Evolutionary conservation across 805 yeast species (phyloP).

Genomic region (Brettanomyces sp.): DNA sequence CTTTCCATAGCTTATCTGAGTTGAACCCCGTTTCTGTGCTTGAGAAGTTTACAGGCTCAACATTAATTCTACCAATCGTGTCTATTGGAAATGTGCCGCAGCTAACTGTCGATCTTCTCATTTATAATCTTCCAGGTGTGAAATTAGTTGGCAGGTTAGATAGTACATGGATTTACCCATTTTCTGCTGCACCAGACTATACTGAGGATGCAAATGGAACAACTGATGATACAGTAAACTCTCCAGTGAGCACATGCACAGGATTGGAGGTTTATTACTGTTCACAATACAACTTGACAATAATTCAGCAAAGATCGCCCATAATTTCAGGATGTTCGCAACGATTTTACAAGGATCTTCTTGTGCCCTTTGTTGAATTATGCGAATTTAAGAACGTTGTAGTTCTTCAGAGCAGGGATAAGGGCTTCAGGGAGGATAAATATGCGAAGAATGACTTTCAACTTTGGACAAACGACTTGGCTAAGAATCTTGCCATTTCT

Average conservation of each 20-base stretch:
- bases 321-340: conserved; percentile 54
- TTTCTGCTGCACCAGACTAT: conserved; percentile 70
- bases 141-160: conserved; percentile 47
- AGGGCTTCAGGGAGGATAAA: conserved; percentile 32
- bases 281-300: conserved; percentile 30
- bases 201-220: conserved; percentile 6
- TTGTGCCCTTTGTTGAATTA: conserved; percentile 38
- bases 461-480: conserved; percentile 17
- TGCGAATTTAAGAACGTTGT: conserved; percentile 36
- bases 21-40: conserved; percentile 13
- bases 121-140: conserved; percentile 48
- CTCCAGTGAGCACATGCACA: conserved; percentile 22
- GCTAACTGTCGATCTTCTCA: conserved; percentile 60
- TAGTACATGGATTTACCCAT: conserved; percentile 62
- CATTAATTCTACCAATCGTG: conserved; percentile 67
- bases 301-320: conserved; percentile 82
- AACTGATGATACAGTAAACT: conserved; percentile 30
- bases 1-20: conserved; percentile 16
- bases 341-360: conserved; percentile 41
- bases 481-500: conserved; percentile 11
- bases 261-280: conserved; percentile 58
- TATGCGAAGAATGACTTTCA: conserved; percentile 9
- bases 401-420: conserved; percentile 65
- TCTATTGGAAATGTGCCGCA: conserved; percentile 91
- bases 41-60: conserved; percentile 22